phyloP scores from a whole-genome alignment of 225 moss, liverwort and hornwort species.

The Takakia lepidozioides region DNA sequence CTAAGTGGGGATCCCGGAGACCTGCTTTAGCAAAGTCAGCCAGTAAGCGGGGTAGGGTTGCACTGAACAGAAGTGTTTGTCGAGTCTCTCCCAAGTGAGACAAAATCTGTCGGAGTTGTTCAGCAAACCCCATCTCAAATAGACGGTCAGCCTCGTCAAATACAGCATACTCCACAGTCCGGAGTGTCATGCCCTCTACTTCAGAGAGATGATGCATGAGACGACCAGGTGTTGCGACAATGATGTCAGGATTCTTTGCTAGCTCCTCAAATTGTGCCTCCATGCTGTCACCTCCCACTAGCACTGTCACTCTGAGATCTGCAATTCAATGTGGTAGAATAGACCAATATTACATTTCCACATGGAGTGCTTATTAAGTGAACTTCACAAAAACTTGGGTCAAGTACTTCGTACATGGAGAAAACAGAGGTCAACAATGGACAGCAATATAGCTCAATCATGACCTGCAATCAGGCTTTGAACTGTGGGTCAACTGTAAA shows the following conservation, averaged over 20 bases:
- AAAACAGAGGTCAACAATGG: too few species aligned
- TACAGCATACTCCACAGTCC: slow-evolving; percentile 78
- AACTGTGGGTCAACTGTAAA: too few species aligned
- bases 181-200: slow-evolving; percentile 82
- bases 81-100: slow-evolving; percentile 65
- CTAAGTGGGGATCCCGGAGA: slow-evolving; percentile 69
- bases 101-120: slow-evolving; percentile 86
- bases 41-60: slow-evolving; percentile 73
- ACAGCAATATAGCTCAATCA: too few species aligned
- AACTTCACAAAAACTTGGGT: neutral
- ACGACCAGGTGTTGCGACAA: slow-evolving; percentile 88
- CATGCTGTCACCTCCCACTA: slow-evolving; percentile 99
- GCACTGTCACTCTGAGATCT: slow-evolving; percentile 58
- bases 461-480: too few species aligned
- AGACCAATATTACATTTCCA: neutral
- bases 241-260: slow-evolving; percentile 79
- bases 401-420: neutral
- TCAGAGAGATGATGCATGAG: slow-evolving; percentile 96
- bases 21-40: slow-evolving; percentile 96
- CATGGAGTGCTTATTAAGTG: neutral
- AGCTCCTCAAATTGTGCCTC: slow-evolving; percentile 92
- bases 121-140: slow-evolving; percentile 94
- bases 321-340: slow-evolving; percentile 3
- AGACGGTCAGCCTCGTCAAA: slow-evolving; percentile 93
- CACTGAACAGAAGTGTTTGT: slow-evolving; percentile 86